phyloP scores from a whole-genome alignment of 1,284 basidiomycete species.

The Exobasidium rhododendri region DNA sequence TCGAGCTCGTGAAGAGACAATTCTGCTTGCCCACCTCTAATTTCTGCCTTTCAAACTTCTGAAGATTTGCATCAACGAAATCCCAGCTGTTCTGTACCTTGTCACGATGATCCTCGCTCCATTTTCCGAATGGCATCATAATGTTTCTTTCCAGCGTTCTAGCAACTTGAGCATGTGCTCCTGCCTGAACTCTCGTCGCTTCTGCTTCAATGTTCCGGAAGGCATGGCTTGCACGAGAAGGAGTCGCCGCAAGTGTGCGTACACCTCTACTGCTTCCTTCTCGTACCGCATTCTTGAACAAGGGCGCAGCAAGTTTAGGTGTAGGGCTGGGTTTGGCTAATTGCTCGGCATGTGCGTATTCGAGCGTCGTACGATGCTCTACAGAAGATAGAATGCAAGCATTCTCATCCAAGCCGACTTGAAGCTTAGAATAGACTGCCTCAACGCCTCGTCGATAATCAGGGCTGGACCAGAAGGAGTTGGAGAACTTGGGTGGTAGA shows the following conservation, averaged over 20 bases:
- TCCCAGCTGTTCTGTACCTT: conserved; percentile 45
- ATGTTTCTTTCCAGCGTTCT: conserved; percentile 35
- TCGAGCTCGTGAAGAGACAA: too few species aligned
- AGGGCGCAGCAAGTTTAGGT: conserved; percentile 23
- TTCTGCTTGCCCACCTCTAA: conserved; percentile 22
- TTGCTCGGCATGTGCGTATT: conserved; percentile 37
- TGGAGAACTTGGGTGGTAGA: conserved; percentile 42
- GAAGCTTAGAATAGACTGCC: conserved; percentile 40
- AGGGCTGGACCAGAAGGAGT: conserved; percentile 50
- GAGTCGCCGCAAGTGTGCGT: not conserved
- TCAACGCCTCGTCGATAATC: conserved; percentile 44
- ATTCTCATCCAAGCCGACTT: conserved; percentile 50
- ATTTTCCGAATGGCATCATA: conserved; percentile 43
- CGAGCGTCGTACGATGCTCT: conserved; percentile 40
- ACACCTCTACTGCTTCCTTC: conserved; percentile 3
- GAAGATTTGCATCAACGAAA: conserved; percentile 36
- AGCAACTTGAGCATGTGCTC: conserved; percentile 36
- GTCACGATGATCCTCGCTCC: conserved; percentile 37
- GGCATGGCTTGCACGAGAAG: not conserved
- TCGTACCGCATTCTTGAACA: conserved; percentile 24
- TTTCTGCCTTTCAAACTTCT: conserved; percentile 37
- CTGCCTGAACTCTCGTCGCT: conserved; percentile 30
- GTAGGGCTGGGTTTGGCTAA: conserved; percentile 30
- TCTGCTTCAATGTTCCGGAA: conserved; percentile 27
- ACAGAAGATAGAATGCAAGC: conserved; percentile 42